Percentiles rank a stretch among this genome's conserved stretches.
phyloP scores from a whole-genome alignment of 2,329 filamentous ascomycete species.

The Diplodia scrobiculata region DNA sequence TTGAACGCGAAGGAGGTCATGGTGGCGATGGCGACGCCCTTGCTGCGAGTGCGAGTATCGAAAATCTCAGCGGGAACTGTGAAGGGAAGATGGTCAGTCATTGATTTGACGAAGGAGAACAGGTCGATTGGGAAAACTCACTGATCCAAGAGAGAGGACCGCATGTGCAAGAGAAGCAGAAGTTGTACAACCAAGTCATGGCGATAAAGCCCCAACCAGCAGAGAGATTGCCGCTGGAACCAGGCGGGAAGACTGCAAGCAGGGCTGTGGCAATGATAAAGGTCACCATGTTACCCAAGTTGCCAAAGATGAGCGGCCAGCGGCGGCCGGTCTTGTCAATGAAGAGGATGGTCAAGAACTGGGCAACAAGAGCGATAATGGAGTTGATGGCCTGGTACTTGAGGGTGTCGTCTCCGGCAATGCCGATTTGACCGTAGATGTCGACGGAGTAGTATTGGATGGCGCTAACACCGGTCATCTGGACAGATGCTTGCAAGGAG shows the following conservation, averaged over 20 bases:
- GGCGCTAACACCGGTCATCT: constrained; percentile 67
- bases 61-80: constrained; percentile 70
- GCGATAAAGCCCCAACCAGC: constrained; percentile 76
- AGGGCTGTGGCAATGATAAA: constrained; percentile 68
- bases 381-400: constrained; percentile 76
- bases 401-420: constrained; percentile 64
- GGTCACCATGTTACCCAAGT: constrained; percentile 68
- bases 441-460: constrained; percentile 74
- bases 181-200: constrained; percentile 78
- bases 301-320: constrained; percentile 71
- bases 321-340: constrained; percentile 72
- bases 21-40: constrained; percentile 73
- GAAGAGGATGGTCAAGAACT: constrained; percentile 67
- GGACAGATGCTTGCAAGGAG: constrained; percentile 68
- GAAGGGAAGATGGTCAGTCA: neutral
- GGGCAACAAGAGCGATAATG: constrained; percentile 68
- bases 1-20: constrained; percentile 76
- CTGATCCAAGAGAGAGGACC: constrained; percentile 65
- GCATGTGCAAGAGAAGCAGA: constrained; percentile 70
- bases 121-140: constrained; percentile 44
- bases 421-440: constrained; percentile 71
- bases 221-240: constrained; percentile 52
- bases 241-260: constrained; percentile 64
- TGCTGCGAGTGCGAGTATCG: constrained; percentile 72
- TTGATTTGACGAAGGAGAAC: constrained; percentile 54